phyloP scores from a whole-genome alignment of 345 rosid species.

The Toxicodendron radicans region DNA sequence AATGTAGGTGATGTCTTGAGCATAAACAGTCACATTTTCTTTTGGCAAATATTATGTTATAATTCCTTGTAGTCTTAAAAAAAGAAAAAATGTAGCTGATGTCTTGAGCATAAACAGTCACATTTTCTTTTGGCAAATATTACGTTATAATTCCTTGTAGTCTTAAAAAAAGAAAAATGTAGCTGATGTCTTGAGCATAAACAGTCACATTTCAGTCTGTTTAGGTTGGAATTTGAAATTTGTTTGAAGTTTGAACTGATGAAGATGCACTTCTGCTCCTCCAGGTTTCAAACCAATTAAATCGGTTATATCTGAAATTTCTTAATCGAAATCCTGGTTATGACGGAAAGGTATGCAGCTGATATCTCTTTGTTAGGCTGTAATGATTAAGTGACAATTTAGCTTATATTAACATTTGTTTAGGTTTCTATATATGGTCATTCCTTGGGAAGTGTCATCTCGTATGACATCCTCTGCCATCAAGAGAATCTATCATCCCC shows the following conservation, averaged over 20 bases:
- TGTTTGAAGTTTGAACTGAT: conserved; percentile 20
- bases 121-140: background rate
- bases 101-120: too few relatives aligned
- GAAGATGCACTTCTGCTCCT: conserved; percentile 12
- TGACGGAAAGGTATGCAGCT: conserved; percentile 80
- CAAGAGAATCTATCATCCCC: conserved; percentile 82
- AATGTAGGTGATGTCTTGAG: too few relatives aligned
- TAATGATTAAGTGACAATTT: conserved; percentile 1
- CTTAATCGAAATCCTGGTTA: conserved; percentile 86
- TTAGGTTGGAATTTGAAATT: conserved; percentile 1
- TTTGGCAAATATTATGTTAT: too few relatives aligned
- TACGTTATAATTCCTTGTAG: background rate
- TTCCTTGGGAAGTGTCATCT: conserved; percentile 97
- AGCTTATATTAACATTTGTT: background rate
- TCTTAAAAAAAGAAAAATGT: background rate
- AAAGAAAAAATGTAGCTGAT: too few relatives aligned
- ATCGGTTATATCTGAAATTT: conserved; percentile 72
- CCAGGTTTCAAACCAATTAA: conserved; percentile 93
- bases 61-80: too few relatives aligned
- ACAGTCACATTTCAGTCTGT: background rate
- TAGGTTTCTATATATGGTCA: conserved; percentile 96
- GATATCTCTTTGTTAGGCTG: conserved; percentile 11
- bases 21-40: too few relatives aligned
- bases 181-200: too few relatives aligned
- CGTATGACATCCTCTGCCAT: conserved; percentile 97